phyloP scores from a whole-genome alignment of 495 filamentous ascomycete genomes.

The Trichoderma gamsii region DNA sequence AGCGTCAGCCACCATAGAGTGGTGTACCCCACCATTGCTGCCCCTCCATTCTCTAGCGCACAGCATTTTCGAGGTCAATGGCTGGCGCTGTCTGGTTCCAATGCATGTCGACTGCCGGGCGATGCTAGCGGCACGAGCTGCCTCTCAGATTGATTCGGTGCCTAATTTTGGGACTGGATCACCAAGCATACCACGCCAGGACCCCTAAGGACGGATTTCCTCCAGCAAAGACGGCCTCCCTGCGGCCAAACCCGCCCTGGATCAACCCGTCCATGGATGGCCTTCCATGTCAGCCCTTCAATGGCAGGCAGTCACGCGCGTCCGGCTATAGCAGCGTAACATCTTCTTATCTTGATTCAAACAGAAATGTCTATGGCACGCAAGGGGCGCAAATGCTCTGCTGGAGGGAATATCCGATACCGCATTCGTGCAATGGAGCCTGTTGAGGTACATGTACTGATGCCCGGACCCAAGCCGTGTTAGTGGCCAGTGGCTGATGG shows the following conservation, averaged over 20 bases:
- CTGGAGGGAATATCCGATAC: background rate
- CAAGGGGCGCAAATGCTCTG: no score
- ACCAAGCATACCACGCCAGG: background rate
- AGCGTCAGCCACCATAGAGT: conserved; percentile 7
- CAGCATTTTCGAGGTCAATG: background rate
- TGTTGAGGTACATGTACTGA: conserved; percentile 3
- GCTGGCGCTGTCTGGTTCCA: background rate
- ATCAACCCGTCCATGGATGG: no score
- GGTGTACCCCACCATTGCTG: background rate
- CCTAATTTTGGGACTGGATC: background rate
- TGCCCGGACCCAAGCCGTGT: background rate
- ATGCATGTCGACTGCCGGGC: background rate
- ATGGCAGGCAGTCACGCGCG: no score
- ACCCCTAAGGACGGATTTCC: background rate
- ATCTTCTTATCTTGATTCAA: no score
- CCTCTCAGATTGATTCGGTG: no score
- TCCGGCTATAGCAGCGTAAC: no score
- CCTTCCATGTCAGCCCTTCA: no score
- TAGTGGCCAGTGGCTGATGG: background rate
- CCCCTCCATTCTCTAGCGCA: background rate
- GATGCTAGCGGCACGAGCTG: background rate
- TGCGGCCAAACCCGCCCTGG: no score
- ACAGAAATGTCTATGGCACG: no score
- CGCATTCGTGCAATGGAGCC: background rate
- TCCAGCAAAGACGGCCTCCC: no score